These are phyloP conservation scores for Withania somnifera DNA, from an alignment of 305 asterid genomes.

Conservation along the genomic window DNA sequence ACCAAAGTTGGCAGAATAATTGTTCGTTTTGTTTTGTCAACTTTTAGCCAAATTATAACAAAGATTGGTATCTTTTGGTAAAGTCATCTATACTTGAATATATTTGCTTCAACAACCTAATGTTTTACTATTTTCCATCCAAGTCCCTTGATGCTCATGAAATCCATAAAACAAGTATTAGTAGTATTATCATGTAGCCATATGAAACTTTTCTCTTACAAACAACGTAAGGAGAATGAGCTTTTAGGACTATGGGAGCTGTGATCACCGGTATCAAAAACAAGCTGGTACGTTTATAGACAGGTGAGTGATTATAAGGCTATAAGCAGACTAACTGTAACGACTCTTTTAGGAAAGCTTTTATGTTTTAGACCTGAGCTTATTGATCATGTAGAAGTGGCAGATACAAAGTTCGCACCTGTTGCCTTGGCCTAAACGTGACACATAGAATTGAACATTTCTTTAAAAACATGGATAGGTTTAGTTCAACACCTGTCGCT, in stretches of 20 bases:
- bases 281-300: not conserved
- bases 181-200: not conserved
- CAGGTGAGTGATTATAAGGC: not conserved
- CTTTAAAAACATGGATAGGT: not conserved
- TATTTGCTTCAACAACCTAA: not conserved
- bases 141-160: not conserved
- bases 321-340: not conserved
- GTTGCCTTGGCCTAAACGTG: not conserved
- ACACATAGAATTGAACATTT: not conserved
- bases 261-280: not conserved
- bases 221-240: not conserved
- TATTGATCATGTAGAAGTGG: not conserved
- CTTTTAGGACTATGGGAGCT: not conserved
- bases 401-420: not conserved
- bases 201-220: not conserved
- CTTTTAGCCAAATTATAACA: not conserved
- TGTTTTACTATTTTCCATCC: not conserved
- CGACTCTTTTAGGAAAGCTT: not conserved
- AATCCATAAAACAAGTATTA: not conserved
- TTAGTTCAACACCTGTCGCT: not conserved
- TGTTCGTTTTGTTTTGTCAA: not conserved
- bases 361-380: not conserved
- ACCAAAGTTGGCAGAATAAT: not conserved
- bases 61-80: not conserved
- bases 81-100: not conserved